Conservation (phyloP, 139 green algal species). For the Ettlia oleoabundans region DNA sequence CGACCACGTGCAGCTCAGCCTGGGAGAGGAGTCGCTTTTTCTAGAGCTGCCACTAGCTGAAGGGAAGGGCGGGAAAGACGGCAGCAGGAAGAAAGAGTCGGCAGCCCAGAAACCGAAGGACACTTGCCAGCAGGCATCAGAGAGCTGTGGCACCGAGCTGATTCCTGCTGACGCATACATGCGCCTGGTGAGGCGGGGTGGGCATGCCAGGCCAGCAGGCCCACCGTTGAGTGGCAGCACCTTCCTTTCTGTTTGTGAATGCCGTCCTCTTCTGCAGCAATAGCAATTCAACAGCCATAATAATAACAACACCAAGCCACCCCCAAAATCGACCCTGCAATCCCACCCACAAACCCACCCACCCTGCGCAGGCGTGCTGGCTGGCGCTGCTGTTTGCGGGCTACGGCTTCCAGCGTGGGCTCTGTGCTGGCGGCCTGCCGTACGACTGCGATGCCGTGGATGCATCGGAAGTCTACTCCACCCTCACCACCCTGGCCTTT, state of each 20-base stretch:
- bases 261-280: too few species aligned
- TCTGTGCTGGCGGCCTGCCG: slow-evolving; percentile 3
- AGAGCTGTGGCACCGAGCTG: background rate
- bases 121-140: background rate
- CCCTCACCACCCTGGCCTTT: background rate
- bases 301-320: too few species aligned
- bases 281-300: too few species aligned
- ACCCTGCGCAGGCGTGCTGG: background rate
- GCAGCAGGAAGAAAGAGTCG: background rate
- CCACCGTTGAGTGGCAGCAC: too few species aligned
- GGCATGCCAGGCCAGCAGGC: too few species aligned
- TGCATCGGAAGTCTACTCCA: background rate
- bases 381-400: background rate
- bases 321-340: too few species aligned
- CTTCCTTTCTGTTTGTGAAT: background rate
- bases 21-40: background rate
- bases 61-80: background rate
- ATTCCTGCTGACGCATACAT: background rate
- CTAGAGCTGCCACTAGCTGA: background rate
- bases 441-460: slow-evolving; percentile 10
- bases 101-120: background rate
- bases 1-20: background rate
- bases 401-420: slow-evolving; percentile 15
- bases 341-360: background rate
- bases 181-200: background rate